Evolutionary conservation across 257 asterid genomes (phyloP), one percentile per base, ranked within the genome.

Genomic region (Nicotiana paniculata): DNA sequence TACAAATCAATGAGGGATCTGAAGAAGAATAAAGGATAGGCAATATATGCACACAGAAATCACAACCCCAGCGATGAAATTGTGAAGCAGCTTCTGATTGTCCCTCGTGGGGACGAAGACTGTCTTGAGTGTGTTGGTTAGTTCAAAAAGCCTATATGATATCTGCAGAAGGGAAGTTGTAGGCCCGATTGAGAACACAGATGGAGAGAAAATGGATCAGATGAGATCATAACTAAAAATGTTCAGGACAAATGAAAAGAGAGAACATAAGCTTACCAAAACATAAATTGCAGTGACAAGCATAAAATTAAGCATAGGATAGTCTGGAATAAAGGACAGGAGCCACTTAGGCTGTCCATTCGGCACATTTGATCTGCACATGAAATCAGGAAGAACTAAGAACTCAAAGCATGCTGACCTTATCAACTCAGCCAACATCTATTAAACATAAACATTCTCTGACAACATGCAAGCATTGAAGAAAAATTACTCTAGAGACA

Each of bases 281-380:
- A 91, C 13, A 82, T 96, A 96, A 79, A 94, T 81, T 82, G 97
- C 90, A 84, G 97, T 92, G 79, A 96, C 92, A 70, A 96, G 95
- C 97, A 94, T 94, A 93, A 93, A 96, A 89, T 96, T 96, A 21
- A 96, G 98, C 90, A 96, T 43, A 21, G 99, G 99, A 88, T 96
- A 94, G 82, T 93, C 95, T 48, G 98, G 98, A 86, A 96, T 92
- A 77, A 96, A 90, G 53, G 85, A 92, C 46, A 96, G 97, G 33
- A 96, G 91, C 99, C 98, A 94, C 89, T 96, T 96, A 51, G 99
- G 99, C 88, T 96, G 99, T 86, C 99, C 99, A 89, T 94, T 92
- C 30, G 97, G 92, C 84, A 79, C 65, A 85, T 94, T 91, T 88
- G 98, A 91, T 83, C 99, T 96, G 98, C 88, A 86, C 43, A 77